Evolutionary conservation across 148 eudicot genomes (phyloP), one percentile per base, ranked within the genome.

Genomic region (Vaccinium vitisidaea): DNA sequence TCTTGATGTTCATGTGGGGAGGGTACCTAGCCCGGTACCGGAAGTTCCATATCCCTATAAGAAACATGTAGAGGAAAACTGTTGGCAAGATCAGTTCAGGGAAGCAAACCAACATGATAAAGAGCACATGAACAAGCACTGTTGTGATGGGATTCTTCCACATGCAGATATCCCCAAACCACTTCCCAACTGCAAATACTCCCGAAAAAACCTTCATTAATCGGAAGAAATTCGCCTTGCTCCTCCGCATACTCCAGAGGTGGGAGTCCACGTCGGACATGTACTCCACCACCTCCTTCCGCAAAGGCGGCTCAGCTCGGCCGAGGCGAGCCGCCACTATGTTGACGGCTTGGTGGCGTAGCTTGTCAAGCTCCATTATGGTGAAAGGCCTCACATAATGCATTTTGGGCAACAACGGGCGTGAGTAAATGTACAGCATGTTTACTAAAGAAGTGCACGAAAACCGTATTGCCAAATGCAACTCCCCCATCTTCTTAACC

Each of bases 221-320:
- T 18, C 99, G 90, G 87, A 93, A 94, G 88, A 97, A 95, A 84
- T 97, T 97, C 3, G 99, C 99, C 84, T 97, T 97, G 92, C 99
- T 97, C 43, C 96, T 80, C 13, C 99, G 87, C 99, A 95, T 94
- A 87, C 98, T 94, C 99, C 99, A 97, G 8, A 97, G 93, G 88
- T 97, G 99, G 0, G 98, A 93, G 85, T 95, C 98, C 82, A 94
- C 94, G 71, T 97, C 98, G 15, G 96, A 95, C 99, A 97, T 95
- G 87, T 95, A 97, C 85, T 95, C 99, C 14, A 97, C 96, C 23
- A 97, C 95, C 88, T 97, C 99, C 88, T 93, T 94, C 54, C 96
- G 88, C 2, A 97, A 90, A 0, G 98, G 95, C 0, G 99, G 99
- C 82, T 97, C 99, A 0, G 98, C 96, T 71, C 99, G 92, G 4